Base-by-base conservation (phyloP, 345 rosid species). In the Noccaea caerulescens region DNA sequence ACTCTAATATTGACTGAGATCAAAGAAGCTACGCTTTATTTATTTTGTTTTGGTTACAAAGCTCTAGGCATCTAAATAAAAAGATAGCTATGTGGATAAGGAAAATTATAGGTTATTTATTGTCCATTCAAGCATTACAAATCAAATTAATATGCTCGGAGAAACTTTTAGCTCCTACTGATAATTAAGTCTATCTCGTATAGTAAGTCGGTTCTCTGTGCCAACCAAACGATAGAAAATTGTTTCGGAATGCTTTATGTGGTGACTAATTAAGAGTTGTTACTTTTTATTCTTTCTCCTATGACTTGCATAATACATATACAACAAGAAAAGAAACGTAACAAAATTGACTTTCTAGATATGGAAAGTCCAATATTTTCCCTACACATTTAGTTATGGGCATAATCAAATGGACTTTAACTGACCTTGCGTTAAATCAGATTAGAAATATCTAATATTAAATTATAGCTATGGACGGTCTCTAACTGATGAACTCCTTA, bases 381-480 rank as follows among this genome's bases (percentile, higher is more conserved):
- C 25, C 4, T 3, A 20, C 37, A 44, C 53, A 34, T 14, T 72
- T 38, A 36, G 54, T 63, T 59, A 72, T n/a, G 55, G 30, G 62
- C 13, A 41, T 62, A 62, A 43, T 53, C 69, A 71, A 16, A 60
- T 60, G 34, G 63, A 60, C 53, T 50, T 41, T 51, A 8, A 51
- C 37, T 18, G 68, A 52, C 34, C 11, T 44, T 43, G 8, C 6
- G 54, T 54, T 47, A 10, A 58, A 64, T 36, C 56, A 49, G 11
- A 59, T 8, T 16, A 30, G 3, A 58, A 37, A 33, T 2, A 23
- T 38, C 7, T 55, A 7, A 27, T 46, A 55, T 72, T 23, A 39
- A 42, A 51, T 30, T 49, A 49, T 60, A 57, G 66, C 12, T 73
- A 33, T 57, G 66, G 72, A 56, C 58, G 63, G 69, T 72, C 56